Evolutionary conservation across 1,284 basidiomycete species (phyloP), one percentile per base, ranked within the genome.

Genomic region (Boletus hoseneyae): DNA sequence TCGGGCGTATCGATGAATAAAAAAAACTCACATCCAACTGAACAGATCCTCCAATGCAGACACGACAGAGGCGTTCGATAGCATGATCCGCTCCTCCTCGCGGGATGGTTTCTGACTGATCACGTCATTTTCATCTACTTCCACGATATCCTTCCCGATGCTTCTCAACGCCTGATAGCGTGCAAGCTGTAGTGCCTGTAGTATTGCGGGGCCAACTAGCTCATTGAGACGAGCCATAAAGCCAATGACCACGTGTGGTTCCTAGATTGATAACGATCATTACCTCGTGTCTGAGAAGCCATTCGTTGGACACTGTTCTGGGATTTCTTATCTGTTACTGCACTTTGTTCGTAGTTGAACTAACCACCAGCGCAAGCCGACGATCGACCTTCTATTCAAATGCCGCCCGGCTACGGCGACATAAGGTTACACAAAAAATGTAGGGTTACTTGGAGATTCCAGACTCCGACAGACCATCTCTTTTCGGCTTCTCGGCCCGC

Each of bases 41-140:
- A 71, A 70, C 6, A 72, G 11, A 47, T 68, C 62, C 51, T 73
- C 71, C 27, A 73, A 45, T 4, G 52, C 43, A 15, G 51, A 55
- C 7, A 65, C 62, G 23, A 63, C 54, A 12, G 37, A 45, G 7
- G 58, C 61, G 32, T 63, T 63, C 1, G 48, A 37, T 13, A 36
- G 37, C 25, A 70, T 48, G 15, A 57, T 34, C 1, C 52, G 43
- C 19, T 58, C 58, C 41, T 70, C 66, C 21, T 57, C 53, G 29
- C 35, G 44, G 2, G 57, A 55, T 21, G 66, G 64, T 33, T 50
- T 57, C 23, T 52, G 48, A 27, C 16, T 32, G 36, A 60, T 35
- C 33, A 48, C 36, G 27, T 55, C 45, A 29, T 56, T 52, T 45
- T 58, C 51, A 23, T 47, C 44, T 18, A 37, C 39, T 21, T 41